These are phyloP conservation scores for Claviceps sp. DNA, from an alignment of 2,329 filamentous ascomycete species.

Conservation along the genomic window DNA sequence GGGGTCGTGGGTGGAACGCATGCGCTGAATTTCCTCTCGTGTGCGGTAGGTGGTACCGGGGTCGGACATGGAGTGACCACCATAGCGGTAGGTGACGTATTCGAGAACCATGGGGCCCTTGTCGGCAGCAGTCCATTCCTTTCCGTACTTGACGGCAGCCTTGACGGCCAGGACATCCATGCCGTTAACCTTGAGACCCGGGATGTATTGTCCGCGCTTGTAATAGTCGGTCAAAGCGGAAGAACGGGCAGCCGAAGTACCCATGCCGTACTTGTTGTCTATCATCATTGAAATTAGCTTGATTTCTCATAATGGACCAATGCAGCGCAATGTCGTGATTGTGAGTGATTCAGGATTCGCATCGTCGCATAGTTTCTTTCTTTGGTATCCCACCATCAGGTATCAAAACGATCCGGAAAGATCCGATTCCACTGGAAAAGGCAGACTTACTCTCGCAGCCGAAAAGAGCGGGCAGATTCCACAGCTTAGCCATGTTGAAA, in stretches of 20 bases:
- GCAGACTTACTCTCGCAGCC: slow-evolving; percentile 82
- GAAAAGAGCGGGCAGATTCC: slow-evolving; percentile 91
- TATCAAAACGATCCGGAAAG: too few relatives aligned
- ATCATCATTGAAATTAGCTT: not conserved
- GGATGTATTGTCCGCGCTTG: slow-evolving; percentile 99
- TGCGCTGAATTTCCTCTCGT: slow-evolving; percentile 98
- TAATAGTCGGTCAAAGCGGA: slow-evolving; percentile 98
- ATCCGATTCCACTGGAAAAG: too few relatives aligned
- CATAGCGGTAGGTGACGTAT: slow-evolving; percentile 98
- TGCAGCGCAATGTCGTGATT: too few relatives aligned
- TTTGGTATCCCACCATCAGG: too few relatives aligned
- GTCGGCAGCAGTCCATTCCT: slow-evolving; percentile 68
- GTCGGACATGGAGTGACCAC: slow-evolving; percentile 99
- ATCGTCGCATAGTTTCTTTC: too few relatives aligned
- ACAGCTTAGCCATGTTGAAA: slow-evolving; percentile 99
- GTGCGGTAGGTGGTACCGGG: slow-evolving; percentile 98
- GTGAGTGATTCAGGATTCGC: too few relatives aligned
- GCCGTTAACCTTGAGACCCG: slow-evolving; percentile 97
- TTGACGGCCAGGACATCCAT: slow-evolving; percentile 99
- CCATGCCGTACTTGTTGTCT: slow-evolving; percentile 99
- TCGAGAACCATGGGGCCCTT: slow-evolving; percentile 94
- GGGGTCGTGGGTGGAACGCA: slow-evolving; percentile 97
- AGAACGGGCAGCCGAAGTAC: slow-evolving; percentile 85
- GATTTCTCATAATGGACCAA: too few relatives aligned
- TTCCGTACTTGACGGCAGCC: slow-evolving; percentile 87